A percentile compares a stretch with the other conserved stretches of the same genome.
Conservation (phyloP, 2,329 filamentous ascomycete species). For the Boeremia lycopersici region DNA sequence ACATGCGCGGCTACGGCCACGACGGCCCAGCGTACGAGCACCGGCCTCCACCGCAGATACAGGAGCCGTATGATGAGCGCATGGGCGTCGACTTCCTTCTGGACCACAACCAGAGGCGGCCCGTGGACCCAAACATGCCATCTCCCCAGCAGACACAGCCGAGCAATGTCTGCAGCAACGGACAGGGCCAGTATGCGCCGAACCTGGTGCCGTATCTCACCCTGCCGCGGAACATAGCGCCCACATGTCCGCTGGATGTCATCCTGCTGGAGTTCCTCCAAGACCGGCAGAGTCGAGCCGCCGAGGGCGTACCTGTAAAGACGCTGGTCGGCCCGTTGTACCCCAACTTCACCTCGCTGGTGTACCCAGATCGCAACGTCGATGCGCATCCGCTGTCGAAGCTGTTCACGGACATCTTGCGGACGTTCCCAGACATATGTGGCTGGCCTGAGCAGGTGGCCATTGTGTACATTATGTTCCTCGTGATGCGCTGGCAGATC, state of each 20-base stretch:
- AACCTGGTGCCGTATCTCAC: slow-evolving; percentile 42
- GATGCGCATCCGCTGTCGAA: slow-evolving; percentile 79
- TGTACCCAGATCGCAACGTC: slow-evolving; percentile 69
- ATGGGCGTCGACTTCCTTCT: slow-evolving; percentile 77
- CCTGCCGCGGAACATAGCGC: slow-evolving; percentile 60
- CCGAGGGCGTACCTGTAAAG: slow-evolving; percentile 66
- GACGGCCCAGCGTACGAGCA: slow-evolving; percentile 31
- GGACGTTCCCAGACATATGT: slow-evolving; percentile 80
- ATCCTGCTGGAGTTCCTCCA: slow-evolving; percentile 81
- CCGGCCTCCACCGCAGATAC: slow-evolving; percentile 28
- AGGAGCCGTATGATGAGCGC: slow-evolving; percentile 59
- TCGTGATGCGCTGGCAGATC: slow-evolving; percentile 82
- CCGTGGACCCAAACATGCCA: slow-evolving; percentile 48
- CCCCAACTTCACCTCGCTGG: slow-evolving; percentile 77
- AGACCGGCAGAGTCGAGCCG: slow-evolving; percentile 69
- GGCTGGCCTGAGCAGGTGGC: slow-evolving; percentile 82
- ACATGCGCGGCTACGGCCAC: slow-evolving; percentile 43
- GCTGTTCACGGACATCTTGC: slow-evolving; percentile 82
- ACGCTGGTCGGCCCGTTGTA: slow-evolving; percentile 78
- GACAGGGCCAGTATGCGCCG: slow-evolving; percentile 37
- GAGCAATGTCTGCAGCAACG: slow-evolving; percentile 30
- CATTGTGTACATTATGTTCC: slow-evolving; percentile 84
- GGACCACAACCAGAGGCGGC: slow-evolving; percentile 55
- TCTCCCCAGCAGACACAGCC: slow-evolving; percentile 49
- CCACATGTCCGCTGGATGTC: slow-evolving; percentile 78